Percentiles rank a stretch among this genome's conserved stretches.
Conservation (phyloP, 371 early-diverging fungal genomes). For the Mucor saturninus region DNA sequence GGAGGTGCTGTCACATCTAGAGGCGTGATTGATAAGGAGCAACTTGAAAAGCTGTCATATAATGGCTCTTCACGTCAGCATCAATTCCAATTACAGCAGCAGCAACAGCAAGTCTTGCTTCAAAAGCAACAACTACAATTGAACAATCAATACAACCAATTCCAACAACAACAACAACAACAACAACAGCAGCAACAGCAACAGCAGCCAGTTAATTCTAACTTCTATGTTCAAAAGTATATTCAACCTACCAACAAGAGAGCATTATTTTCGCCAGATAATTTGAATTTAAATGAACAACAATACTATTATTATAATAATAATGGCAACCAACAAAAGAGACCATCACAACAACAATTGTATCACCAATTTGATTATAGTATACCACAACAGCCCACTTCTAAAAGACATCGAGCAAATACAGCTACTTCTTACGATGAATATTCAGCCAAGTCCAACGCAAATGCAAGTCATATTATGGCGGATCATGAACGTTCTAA, state of each 20-base stretch:
- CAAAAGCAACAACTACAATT: slow-evolving; percentile 14
- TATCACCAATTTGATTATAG: neutral
- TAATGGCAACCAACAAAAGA: neutral
- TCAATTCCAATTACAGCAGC: neutral
- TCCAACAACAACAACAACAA: slow-evolving; percentile 9
- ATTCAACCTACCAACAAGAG: no score
- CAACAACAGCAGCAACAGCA: slow-evolving; percentile 4
- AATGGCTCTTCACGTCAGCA: neutral
- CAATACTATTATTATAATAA: neutral
- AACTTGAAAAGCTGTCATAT: slow-evolving; percentile 25
- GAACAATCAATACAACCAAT: neutral
- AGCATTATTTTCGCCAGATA: neutral
- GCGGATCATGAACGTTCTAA: slow-evolving; percentile 1
- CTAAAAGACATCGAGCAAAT: slow-evolving; percentile 8
- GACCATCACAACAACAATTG: neutral
- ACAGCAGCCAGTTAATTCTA: neutral
- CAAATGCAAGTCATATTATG: neutral
- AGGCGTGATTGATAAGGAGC: slow-evolving; percentile 22
- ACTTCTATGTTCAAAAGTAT: no score
- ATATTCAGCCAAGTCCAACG: neutral
- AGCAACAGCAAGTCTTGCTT: slow-evolving; percentile 7
- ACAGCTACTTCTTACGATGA: slow-evolving; percentile 4
- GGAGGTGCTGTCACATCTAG: neutral
- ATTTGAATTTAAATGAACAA: neutral
- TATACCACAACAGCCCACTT: neutral